Conservation (phyloP, 2,329 filamentous ascomycete species). For the Cercospora sp. region DNA sequence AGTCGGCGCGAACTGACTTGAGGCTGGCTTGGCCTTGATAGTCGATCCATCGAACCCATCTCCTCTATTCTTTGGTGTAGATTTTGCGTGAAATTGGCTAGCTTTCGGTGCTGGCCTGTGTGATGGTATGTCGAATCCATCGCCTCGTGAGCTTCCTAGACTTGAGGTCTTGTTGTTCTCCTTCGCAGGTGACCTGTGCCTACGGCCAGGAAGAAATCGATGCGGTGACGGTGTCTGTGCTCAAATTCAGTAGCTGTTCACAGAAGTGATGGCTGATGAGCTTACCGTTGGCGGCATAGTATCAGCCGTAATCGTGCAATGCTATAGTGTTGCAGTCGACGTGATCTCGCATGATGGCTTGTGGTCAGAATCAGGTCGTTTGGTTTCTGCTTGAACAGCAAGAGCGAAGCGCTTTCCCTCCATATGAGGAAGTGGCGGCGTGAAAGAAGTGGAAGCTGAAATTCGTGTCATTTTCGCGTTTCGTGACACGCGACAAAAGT, state of each 20-base stretch:
- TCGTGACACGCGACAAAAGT: background rate
- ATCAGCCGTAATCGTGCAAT: slow-evolving; percentile 16
- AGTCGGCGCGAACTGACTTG: slow-evolving; percentile 32
- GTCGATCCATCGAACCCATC: slow-evolving; percentile 7
- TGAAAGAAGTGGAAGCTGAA: background rate
- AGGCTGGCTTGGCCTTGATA: background rate
- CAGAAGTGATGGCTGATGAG: background rate
- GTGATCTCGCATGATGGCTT: background rate
- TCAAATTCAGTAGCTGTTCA: background rate
- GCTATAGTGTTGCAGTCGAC: background rate
- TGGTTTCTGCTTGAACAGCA: background rate
- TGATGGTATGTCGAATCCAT: slow-evolving; percentile 9
- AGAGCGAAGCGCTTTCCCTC: background rate
- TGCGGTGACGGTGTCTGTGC: slow-evolving; percentile 33
- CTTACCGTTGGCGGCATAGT: slow-evolving; percentile 19
- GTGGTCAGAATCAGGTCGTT: background rate
- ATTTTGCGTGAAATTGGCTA: background rate
- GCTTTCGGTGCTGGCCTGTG: background rate
- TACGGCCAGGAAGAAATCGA: slow-evolving; percentile 30
- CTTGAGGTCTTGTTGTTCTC: slow-evolving; percentile 17
- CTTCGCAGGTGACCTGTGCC: slow-evolving; percentile 22
- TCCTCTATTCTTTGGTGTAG: background rate
- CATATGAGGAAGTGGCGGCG: background rate
- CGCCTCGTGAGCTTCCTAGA: background rate
- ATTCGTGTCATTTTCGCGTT: slow-evolving; percentile 9